Base-by-base conservation (phyloP, 768 basidiomycete genomes). In the Boletellus emodensis region DNA sequence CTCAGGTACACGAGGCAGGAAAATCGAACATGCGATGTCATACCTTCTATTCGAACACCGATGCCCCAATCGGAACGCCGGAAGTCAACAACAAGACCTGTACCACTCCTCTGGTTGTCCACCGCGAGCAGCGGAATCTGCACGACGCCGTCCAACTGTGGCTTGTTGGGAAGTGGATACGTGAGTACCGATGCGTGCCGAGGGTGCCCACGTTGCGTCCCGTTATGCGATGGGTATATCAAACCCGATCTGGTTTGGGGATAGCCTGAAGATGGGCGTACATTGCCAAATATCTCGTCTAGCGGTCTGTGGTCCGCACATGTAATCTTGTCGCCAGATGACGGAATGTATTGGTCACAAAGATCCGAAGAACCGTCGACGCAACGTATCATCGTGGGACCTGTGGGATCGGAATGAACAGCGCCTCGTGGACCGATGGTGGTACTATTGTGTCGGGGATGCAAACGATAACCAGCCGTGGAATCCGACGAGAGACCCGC, bases 271-370 rank as follows among this genome's bases (percentile, higher is more conserved):
- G 44, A 22, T 36, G 52, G 13, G 17, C 20, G 41, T 14, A 39
- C 10, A 13, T 34, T 30, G n/a, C 51, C 63, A 38, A 65, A 64
- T 18, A 64, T 64, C 11, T 61, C 58, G 20, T 64, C 63, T 12
- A 64, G 55, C n/a, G 61, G 63, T 9, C 59, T 54, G 51, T 64
- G 63, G 33, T 64, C 56, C 33, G 58, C 44, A 36, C 61, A 63
- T 32, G 63, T 64, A 36, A 64, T 56, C 48, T 48, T 64, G 61
- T 64, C 63, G 44, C 51, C 61, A 13, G 63, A 64, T 24, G 63
- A 64, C 10, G 63, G 63, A 36, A 63, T 43, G 32, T 65, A 64
- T 45, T 56, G 63, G 20, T 64, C 63, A 18, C 53, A 46, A 12
- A 48, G 18, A 43, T 53, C 41, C 13, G 34, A 30, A 32, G 43